Conservation (phyloP, 345 rosid species). For the Brassica napus region Da-Ae NC_063437.1:13671501-13672000, state of each 20-base stretch:
- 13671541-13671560: constrained; percentile 23
- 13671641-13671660: constrained; percentile 5
- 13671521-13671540: constrained; percentile 9
- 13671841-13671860: not conserved
- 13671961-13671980: not conserved
- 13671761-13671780: not conserved
- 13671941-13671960: not conserved
- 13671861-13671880: constrained; percentile 19
- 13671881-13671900: constrained; percentile 21
- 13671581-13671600: not conserved
- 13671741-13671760: not conserved
- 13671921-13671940: constrained; percentile 18
- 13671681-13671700: not conserved
- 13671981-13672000: not conserved
- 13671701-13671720: not conserved
- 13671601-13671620: not conserved
- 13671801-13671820: too few species aligned
- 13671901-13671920: constrained; percentile 14
- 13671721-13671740: not conserved
- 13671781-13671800: too few species aligned
- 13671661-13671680: not conserved
- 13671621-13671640: constrained; percentile 17
- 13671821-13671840: not conserved
- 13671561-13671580: not conserved
- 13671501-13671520: not conserved